Conservation (phyloP, 805 yeast species). For the Metschnikowia baotianmanensis region DNA sequence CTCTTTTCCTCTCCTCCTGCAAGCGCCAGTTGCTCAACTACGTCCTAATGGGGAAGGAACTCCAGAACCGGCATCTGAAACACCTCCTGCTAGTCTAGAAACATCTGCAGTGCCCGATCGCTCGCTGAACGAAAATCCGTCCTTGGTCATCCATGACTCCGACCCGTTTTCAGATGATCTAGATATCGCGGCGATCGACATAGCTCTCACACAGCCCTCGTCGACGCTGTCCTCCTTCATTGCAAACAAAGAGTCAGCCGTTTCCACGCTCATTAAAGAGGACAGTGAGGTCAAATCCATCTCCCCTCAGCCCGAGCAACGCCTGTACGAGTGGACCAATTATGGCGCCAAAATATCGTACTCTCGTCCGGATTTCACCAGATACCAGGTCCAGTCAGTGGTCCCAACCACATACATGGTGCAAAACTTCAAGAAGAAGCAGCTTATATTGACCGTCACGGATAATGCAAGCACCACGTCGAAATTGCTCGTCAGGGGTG, state of each 20-base stretch:
- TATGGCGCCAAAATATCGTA: conserved; percentile 40
- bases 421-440: conserved; percentile 34
- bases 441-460: conserved; percentile 53
- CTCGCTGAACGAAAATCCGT: not conserved
- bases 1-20: conserved; percentile 8
- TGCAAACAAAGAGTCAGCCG: conserved; percentile 42
- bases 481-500: conserved; percentile 57
- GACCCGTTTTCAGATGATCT: conserved; percentile 22
- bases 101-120: not conserved
- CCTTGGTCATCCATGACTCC: conserved; percentile 9
- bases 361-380: conserved; percentile 43
- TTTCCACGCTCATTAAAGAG: conserved; percentile 43
- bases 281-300: conserved; percentile 45
- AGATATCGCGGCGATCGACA: conserved; percentile 15
- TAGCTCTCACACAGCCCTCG: conserved; percentile 17
- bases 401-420: conserved; percentile 29
- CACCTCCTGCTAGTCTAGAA: too few relatives aligned
- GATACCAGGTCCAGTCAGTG: conserved; percentile 45
- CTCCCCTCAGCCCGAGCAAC: not conserved
- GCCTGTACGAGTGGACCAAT: not conserved
- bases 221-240: conserved; percentile 11
- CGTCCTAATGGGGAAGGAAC: too few relatives aligned
- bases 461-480: conserved; percentile 30
- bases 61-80: not conserved
- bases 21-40: too few relatives aligned